A percentile compares a stretch with the other conserved stretches of the same genome.
phyloP scores from a whole-genome alignment of 441 rosid genomes.

The Rhodomyrtus psidioides region DNA sequence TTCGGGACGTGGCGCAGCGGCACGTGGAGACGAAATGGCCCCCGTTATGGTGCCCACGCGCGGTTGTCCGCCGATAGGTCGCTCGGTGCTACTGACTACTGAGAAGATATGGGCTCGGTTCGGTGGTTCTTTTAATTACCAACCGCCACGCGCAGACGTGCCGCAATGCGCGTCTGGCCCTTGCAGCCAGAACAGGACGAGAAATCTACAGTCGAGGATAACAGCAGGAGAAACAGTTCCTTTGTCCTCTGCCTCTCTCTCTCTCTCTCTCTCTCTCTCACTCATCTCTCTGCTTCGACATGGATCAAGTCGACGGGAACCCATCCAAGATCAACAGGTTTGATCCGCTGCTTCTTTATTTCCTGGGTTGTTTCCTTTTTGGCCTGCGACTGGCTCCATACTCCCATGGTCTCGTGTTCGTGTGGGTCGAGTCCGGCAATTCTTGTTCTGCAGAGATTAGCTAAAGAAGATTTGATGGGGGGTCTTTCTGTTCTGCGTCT shows the following conservation, averaged over 20 bases:
- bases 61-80: not conserved
- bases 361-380: not conserved
- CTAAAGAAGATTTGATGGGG: not conserved
- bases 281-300: not conserved
- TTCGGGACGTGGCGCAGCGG: not conserved
- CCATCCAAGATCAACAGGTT: constrained; percentile 24
- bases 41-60: not conserved
- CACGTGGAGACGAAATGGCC: not conserved
- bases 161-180: not conserved
- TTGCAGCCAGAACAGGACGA: not conserved
- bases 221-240: not conserved
- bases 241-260: not conserved
- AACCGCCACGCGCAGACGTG: not conserved
- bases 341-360: not conserved
- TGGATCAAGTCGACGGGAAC: constrained; percentile 17
- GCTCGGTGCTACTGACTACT: not conserved
- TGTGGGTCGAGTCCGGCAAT: not conserved
- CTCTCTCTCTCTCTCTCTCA: not conserved
- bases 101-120: not conserved
- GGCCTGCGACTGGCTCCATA: not conserved
- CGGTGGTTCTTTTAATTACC: not conserved
- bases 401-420: not conserved
- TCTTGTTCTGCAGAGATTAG: not conserved
- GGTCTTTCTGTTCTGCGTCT: not conserved
- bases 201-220: not conserved